Conservation (phyloP, 169 alveolate species). For the Plasmodium ovale region DNA sequence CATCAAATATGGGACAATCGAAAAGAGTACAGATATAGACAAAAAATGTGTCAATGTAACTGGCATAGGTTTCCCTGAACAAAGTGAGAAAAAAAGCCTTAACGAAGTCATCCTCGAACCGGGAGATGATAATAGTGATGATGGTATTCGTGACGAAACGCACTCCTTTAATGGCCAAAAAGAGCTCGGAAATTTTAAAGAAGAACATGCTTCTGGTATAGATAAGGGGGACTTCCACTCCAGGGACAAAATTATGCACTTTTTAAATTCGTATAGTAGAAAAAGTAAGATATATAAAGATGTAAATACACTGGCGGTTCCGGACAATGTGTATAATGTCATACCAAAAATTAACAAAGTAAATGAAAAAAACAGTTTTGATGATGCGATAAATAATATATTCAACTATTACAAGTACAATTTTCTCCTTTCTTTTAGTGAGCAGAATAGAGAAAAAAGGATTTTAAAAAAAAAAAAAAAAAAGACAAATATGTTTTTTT, state of each 20-base stretch:
- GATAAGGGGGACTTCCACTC: background rate
- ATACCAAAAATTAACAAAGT: slow-evolving; percentile 57
- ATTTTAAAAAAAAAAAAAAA: background rate
- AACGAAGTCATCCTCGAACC: no score
- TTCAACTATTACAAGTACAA: slow-evolving; percentile 65
- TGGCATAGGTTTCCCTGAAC: no score
- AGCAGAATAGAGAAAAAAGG: slow-evolving; percentile 6
- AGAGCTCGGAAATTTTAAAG: background rate
- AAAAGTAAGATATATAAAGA: slow-evolving; percentile 59
- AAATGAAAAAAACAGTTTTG: slow-evolving; percentile 12
- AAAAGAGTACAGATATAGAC: no score
- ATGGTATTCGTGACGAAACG: background rate
- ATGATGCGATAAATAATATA: slow-evolving; percentile 38
- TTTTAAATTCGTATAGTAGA: slow-evolving; percentile 41
- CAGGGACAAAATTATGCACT: slow-evolving; percentile 9
- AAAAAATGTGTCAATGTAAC: no score
- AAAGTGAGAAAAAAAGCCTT: no score
- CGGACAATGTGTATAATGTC: slow-evolving; percentile 67
- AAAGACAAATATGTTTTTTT: background rate
- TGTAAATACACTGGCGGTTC: slow-evolving; percentile 44
- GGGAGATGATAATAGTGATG: background rate
- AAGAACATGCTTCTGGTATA: background rate
- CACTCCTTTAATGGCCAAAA: no score
- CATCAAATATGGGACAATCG: no score
- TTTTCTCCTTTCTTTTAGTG: slow-evolving; percentile 53